Evolutionary conservation across 2,329 filamentous ascomycete species (phyloP), one percentile per base, ranked within the genome.

Genomic region (Diaporthe ilicicola): DNA sequence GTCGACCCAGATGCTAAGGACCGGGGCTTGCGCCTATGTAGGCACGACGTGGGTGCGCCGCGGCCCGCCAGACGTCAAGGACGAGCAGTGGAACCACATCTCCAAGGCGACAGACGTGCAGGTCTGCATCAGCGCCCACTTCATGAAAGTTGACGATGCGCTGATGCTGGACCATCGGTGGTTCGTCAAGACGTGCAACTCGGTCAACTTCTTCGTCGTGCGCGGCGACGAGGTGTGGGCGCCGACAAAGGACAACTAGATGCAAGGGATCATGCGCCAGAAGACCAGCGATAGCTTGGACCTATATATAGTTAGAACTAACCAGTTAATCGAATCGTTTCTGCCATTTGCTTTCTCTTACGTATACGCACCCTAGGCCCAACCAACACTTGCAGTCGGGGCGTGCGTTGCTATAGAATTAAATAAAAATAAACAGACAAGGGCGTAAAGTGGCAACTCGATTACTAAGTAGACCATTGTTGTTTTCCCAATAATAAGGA

Each of bases 21-120:
- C 19, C 53, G 53, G 13, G 53, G 53, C 32, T 32, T 55, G 12
- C 54, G 54, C 22, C 54, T n/a, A n/a, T n/a, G n/a, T 56, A 10
- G 54, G 54, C 12, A 56, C 54, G 34, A 56, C 34, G n/a, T 39
- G 54, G 54, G 54, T 39, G 0, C 54, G 54, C 34, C 54, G 54
- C 6, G 34, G 54, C 6, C 54, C 34, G n/a, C 54, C 53, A 8
- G 53, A 55, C 4, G 53, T 55, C 32, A 55, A 55, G n/a, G 53
- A 55, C 17, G 53, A 55, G 53, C 53, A 55, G 53, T 55, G 53
- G 53, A 55, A 55, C 53, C 54, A 56, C 54, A 39, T 39, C 34
- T 56, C 54, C 0, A 56, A 39, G 34, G 54, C 54, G 34, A 56
- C 54, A 13, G 54, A 56, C 34, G 54, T 56, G 54, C 54, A 42